Conservation (phyloP, 768 basidiomycete species). For the Kwoniella sp. region DNA sequence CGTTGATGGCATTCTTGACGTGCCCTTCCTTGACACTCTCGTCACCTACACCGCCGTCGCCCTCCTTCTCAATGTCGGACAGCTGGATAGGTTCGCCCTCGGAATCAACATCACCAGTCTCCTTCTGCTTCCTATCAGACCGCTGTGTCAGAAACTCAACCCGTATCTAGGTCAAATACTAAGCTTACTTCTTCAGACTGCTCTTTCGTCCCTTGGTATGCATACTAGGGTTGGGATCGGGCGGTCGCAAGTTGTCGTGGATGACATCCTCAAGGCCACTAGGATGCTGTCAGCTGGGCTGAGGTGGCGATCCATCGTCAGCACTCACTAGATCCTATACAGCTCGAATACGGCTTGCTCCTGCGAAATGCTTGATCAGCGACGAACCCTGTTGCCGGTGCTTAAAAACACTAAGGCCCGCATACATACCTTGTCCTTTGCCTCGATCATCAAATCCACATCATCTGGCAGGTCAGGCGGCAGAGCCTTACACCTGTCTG, state of each 20-base stretch:
- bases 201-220: slow-evolving; percentile 55
- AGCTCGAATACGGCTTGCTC: slow-evolving; percentile 89
- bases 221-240: slow-evolving; percentile 52
- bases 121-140: slow-evolving; percentile 32
- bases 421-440: slow-evolving; percentile 48
- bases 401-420: no score
- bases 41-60: slow-evolving; percentile 41
- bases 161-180: neutral
- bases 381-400: no score
- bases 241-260: slow-evolving; percentile 55
- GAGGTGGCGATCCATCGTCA: neutral
- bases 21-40: slow-evolving; percentile 21
- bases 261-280: slow-evolving; percentile 61
- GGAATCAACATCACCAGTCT: slow-evolving; percentile 37
- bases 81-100: slow-evolving; percentile 38
- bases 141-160: neutral
- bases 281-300: neutral
- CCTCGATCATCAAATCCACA: slow-evolving; percentile 78
- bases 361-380: slow-evolving; percentile 57
- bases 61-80: slow-evolving; percentile 42
- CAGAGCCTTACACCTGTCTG: slow-evolving; percentile 70
- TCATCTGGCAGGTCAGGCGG: slow-evolving; percentile 56
- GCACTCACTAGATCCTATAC: slow-evolving; percentile 65
- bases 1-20: slow-evolving; percentile 10
- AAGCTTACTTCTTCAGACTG: slow-evolving; percentile 44